These are phyloP conservation scores for Wallacemonas sp. DNA, from an alignment of 208 protist species.

Conservation along the genomic window DNA sequence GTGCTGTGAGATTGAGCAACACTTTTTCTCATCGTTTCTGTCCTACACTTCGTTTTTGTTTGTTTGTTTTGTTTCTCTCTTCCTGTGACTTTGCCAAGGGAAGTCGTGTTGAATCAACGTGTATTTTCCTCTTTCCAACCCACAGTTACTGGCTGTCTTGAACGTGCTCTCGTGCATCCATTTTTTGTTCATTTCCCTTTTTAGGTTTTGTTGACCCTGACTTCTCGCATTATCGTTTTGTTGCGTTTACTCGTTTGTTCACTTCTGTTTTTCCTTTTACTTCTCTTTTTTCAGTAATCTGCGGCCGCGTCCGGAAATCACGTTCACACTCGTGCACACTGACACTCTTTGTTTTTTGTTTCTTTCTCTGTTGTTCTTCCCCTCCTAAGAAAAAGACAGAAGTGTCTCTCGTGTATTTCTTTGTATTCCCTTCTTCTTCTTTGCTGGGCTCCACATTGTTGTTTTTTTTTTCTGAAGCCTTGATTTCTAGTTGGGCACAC, in stretches of 20 bases:
- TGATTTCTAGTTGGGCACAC: not conserved
- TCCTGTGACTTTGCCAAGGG: not conserved
- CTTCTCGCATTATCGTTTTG: not conserved
- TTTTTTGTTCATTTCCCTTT: not conserved
- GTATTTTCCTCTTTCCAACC: not conserved
- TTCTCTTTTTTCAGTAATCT: conserved; percentile 2
- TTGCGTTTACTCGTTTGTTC: too few relatives aligned
- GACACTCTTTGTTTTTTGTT: too few relatives aligned
- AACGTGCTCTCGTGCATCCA: too few relatives aligned
- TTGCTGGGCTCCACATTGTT: too few relatives aligned
- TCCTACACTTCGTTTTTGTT: too few relatives aligned
- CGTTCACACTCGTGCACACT: too few relatives aligned
- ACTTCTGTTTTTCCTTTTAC: not conserved
- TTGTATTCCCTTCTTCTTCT: not conserved
- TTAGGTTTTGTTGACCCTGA: not conserved
- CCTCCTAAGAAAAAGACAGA: too few relatives aligned
- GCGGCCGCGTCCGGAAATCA: not conserved
- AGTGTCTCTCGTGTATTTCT: too few relatives aligned
- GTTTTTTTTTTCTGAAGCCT: too few relatives aligned
- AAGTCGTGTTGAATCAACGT: not conserved
- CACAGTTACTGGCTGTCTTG: too few relatives aligned
- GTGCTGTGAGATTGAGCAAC: not conserved
- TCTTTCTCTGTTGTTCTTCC: too few relatives aligned
- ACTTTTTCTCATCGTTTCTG: too few relatives aligned
- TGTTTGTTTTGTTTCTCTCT: conserved; percentile 7